Conservation (phyloP, 148 eudicot species). For the Linanthus parryae region DNA sequence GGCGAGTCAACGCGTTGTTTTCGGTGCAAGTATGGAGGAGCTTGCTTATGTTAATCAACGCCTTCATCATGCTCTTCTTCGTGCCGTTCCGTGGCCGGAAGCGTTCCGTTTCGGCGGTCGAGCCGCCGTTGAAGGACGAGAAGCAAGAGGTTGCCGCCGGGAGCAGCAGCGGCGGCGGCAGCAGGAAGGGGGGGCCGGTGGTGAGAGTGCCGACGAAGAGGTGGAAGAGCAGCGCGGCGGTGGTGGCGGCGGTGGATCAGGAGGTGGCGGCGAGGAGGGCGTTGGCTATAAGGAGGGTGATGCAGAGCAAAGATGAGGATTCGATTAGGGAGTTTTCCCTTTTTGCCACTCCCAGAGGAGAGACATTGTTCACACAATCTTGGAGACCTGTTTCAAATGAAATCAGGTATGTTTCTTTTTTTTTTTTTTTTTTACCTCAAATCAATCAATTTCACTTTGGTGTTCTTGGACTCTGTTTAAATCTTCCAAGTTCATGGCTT, state of each 20-base stretch:
- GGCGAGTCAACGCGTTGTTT: constrained; percentile 25
- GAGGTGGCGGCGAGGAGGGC: constrained; percentile 58
- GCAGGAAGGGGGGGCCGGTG: constrained; percentile 8
- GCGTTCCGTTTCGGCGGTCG: constrained; percentile 1
- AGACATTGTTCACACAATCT: constrained; percentile 64
- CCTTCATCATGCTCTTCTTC: constrained; percentile 27
- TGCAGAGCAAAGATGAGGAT: constrained; percentile 26
- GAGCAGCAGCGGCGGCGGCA: not conserved
- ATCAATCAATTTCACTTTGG: not conserved
- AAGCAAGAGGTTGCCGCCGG: constrained; percentile 3
- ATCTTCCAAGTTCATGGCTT: no score
- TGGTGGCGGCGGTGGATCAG: constrained; percentile 27
- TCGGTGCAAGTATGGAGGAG: constrained; percentile 21
- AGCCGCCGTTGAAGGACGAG: constrained; percentile 15
- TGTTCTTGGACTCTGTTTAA: no score
- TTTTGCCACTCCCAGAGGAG: constrained; percentile 41
- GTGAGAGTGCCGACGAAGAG: constrained; percentile 35
- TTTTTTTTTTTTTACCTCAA: not conserved
- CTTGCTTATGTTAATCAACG: constrained; percentile 23
- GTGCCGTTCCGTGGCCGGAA: constrained; percentile 33
- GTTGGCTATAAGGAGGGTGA: constrained; percentile 53
- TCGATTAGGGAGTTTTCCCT: constrained; percentile 43
- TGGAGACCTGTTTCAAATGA: constrained; percentile 52
- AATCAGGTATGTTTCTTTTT: constrained; percentile 28
- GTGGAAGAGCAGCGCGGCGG: constrained; percentile 23